Base-by-base conservation (phyloP, 768 basidiomycete species). In the Boletellus emodensis region DNA sequence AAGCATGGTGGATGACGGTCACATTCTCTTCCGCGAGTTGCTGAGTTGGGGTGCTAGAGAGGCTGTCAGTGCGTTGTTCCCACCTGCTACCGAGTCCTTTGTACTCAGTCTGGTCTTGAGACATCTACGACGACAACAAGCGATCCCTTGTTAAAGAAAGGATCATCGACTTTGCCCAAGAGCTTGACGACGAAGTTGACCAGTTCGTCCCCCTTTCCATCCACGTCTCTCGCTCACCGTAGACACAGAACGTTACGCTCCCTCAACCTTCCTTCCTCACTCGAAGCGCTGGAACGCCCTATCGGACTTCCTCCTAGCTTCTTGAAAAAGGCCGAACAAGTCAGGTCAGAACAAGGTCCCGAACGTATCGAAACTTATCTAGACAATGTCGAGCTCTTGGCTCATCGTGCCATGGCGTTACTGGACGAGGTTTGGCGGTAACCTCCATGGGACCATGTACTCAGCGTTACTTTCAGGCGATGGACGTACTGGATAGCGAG, bases 401-500 rank as follows among this genome's bases (percentile, higher is more conserved):
- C 85, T 0, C 71, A 72, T 42, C 79, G 82, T 20, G 83, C 87
- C 61, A 69, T 73, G 48, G 69, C 75, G 17, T 71, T 89, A 15
- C 61, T 97, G 18, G 80, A 90, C 44, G 91, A 96, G 75, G 94
- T 91, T 59, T 40, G 73, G 40, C 33, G 12, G 40, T 24, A 18
- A 40, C 22, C 44, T 35, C 7, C 9, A 5, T 53, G n/a, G n/a
- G n/a, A n/a, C 28, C 24, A 14, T 13, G 1, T 35, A 38, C 34
- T 50, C n/a, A 53, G 32, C 38, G 14, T 42, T 32, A 22, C 35
- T 14, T 38, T 17, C 55, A 96, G 94, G 83, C 91, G 0, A 78
- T 93, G 73, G 92, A 93, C 59, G 82, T 94, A 18, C 71, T 99
- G n/a, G 93, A 95, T 58, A 82, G 80, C 39, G 94, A 96, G 68